These are phyloP conservation scores for Phlyctochytrium bullatum DNA, from an alignment of 192 early-diverging fungal genomes.

Conservation along the genomic window DNA sequence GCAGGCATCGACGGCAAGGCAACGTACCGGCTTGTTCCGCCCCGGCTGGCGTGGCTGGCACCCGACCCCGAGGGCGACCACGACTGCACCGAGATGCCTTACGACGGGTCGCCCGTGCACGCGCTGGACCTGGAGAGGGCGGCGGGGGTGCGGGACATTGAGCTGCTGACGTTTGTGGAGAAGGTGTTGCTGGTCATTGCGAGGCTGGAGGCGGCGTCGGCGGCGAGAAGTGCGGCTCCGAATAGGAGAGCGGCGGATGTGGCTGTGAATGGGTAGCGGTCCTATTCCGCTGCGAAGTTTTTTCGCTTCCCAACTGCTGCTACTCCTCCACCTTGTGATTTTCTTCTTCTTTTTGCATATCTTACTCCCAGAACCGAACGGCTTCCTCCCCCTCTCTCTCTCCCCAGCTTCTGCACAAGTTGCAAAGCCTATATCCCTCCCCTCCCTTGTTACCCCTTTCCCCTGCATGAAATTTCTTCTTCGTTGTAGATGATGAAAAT, in stretches of 20 bases:
- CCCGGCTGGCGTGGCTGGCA: not conserved
- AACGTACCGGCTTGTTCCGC: not conserved
- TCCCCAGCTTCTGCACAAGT: no score
- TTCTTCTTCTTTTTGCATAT: no score
- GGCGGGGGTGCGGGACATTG: not conserved
- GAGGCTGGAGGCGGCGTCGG: not conserved
- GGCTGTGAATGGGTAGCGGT: not conserved
- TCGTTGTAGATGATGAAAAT: no score
- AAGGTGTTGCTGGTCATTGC: not conserved
- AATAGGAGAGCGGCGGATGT: not conserved
- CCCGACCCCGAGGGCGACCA: not conserved
- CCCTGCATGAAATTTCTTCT: no score
- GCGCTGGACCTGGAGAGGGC: not conserved
- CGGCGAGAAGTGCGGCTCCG: not conserved
- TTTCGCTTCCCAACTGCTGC: no score
- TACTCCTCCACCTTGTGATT: no score
- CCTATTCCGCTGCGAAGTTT: no score
- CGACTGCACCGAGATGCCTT: not conserved
- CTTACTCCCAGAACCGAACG: no score
- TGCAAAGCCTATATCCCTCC: no score
- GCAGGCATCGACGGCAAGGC: no score
- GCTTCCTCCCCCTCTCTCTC: no score
- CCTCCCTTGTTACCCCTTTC: no score
- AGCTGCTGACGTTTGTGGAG: not conserved
- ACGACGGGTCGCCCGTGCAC: not conserved